These are phyloP conservation scores for Diatrype stigma DNA, from an alignment of 2,329 filamentous ascomycete genomes.

Conservation along the genomic window DNA sequence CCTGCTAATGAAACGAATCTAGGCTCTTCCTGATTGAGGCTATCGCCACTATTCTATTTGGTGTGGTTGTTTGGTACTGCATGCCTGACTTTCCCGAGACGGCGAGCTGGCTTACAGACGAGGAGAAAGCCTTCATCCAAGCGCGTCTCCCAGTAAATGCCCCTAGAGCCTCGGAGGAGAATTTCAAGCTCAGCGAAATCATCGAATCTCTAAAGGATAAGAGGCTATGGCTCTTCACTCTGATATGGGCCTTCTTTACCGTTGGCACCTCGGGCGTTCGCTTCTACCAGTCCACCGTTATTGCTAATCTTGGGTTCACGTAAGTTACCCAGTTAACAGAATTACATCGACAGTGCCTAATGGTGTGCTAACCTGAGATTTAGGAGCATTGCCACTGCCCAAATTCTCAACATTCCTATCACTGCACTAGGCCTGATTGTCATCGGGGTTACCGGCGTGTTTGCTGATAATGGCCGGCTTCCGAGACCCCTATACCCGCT, in stretches of 20 bases:
- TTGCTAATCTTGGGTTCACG: constrained; percentile 38
- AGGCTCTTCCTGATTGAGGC: constrained; percentile 42
- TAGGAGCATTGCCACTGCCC: constrained; percentile 40
- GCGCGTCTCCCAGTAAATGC: constrained; percentile 37
- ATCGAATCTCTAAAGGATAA: constrained; percentile 33
- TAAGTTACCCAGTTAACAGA: constrained; percentile 15
- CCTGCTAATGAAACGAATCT: constrained; percentile 3
- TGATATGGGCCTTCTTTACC: constrained; percentile 43
- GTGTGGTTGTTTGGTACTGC: constrained; percentile 46
- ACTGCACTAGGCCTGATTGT: constrained; percentile 37
- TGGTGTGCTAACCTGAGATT: neutral
- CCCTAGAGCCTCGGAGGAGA: constrained; percentile 33
- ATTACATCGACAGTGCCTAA: neutral
- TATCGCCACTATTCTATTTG: constrained; percentile 40
- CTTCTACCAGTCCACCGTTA: constrained; percentile 39
- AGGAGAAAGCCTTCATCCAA: constrained; percentile 40
- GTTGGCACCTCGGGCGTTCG: constrained; percentile 39
- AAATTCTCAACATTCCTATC: constrained; percentile 46
- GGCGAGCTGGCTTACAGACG: constrained; percentile 28
- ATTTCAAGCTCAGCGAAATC: constrained; percentile 37
- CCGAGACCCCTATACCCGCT: constrained; percentile 41
- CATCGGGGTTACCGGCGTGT: constrained; percentile 37
- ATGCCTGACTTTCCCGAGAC: constrained; percentile 44
- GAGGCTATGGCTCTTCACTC: constrained; percentile 40
- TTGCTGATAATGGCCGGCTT: constrained; percentile 37